Percentiles rank a stretch among this genome's conserved stretches.
Conservation (phyloP, 306 rosid genomes). For the Mimosa bimucronata region DNA sequence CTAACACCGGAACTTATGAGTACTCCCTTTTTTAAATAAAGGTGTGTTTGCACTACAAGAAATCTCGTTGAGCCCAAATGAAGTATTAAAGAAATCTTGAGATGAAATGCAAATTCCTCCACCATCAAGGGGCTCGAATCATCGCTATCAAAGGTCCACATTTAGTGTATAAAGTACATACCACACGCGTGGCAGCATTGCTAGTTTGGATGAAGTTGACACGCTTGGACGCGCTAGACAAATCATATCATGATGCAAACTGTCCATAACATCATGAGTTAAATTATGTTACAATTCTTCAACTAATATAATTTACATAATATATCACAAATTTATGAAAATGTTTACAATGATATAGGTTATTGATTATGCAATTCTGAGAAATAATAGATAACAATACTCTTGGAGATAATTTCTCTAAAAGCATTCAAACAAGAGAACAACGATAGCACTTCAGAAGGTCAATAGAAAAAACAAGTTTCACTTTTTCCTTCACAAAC, state of each 20-base stretch:
- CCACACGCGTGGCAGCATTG: conserved; percentile 58
- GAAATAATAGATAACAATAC: neutral
- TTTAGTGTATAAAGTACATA: too few species aligned
- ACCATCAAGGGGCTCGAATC: too few species aligned
- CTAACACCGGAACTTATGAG: too few species aligned
- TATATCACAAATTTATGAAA: neutral
- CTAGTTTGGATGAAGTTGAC: conserved; percentile 61
- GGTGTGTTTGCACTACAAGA: too few species aligned
- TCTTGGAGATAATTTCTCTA: neutral
- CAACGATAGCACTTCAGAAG: too few species aligned
- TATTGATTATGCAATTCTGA: neutral
- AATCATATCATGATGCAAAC: conserved; percentile 73
- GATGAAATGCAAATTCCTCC: too few species aligned
- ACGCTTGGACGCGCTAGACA: conserved; percentile 71
- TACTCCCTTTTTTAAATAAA: too few species aligned
- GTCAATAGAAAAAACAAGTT: neutral
- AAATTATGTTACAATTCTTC: conserved; percentile 24
- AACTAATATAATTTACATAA: neutral
- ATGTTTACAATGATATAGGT: neutral
- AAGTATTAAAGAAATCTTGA: too few species aligned
- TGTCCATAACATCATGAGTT: conserved; percentile 45
- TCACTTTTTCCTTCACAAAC: neutral
- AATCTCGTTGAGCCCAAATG: too few species aligned
- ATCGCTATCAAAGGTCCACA: too few species aligned
- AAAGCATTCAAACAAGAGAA: too few species aligned